Conservation (phyloP, 768 basidiomycete species). For the Suillus plorans region DNA sequence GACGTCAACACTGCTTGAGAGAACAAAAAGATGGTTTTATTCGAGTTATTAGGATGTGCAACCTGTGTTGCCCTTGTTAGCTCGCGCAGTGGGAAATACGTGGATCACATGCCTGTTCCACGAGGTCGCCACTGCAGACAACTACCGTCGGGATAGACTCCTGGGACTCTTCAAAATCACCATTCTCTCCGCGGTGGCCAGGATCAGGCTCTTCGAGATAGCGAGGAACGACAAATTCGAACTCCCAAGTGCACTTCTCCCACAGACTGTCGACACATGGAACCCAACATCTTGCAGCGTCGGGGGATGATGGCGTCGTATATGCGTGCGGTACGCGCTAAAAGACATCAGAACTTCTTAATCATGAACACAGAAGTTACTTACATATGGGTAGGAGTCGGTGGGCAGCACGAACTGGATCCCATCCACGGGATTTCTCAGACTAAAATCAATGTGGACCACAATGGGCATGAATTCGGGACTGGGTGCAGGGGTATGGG, state of each 20-base stretch:
- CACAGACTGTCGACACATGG: constrained; percentile 93
- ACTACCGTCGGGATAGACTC: constrained; percentile 80
- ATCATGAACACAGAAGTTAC: constrained; percentile 29
- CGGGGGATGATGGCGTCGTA: constrained; percentile 83
- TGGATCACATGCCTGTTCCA: constrained; percentile 73
- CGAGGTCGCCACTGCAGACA: constrained; percentile 90
- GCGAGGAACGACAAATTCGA: constrained; percentile 91
- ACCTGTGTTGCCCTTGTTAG: constrained; percentile 49
- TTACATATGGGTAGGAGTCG: constrained; percentile 82
- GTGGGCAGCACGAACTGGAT: constrained; percentile 81
- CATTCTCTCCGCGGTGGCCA: constrained; percentile 36
- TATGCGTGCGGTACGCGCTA: constrained; percentile 94
- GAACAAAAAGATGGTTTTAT: constrained; percentile 94
- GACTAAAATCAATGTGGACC: constrained; percentile 76
- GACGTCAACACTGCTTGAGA: constrained; percentile 84
- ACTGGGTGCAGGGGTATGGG: constrained; percentile 35
- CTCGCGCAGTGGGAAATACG: neutral
- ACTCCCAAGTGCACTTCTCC: constrained; percentile 98
- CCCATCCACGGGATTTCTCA: constrained; percentile 81
- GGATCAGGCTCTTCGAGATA: constrained; percentile 60
- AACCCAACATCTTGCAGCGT: constrained; percentile 97
- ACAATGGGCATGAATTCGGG: constrained; percentile 76
- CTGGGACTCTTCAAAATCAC: constrained; percentile 46
- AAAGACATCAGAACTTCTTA: constrained; percentile 17
- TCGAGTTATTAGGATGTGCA: constrained; percentile 89